phyloP scores from a whole-genome alignment of 2,329 filamentous ascomycete genomes.

The Trichophyton verrucosum region DNA sequence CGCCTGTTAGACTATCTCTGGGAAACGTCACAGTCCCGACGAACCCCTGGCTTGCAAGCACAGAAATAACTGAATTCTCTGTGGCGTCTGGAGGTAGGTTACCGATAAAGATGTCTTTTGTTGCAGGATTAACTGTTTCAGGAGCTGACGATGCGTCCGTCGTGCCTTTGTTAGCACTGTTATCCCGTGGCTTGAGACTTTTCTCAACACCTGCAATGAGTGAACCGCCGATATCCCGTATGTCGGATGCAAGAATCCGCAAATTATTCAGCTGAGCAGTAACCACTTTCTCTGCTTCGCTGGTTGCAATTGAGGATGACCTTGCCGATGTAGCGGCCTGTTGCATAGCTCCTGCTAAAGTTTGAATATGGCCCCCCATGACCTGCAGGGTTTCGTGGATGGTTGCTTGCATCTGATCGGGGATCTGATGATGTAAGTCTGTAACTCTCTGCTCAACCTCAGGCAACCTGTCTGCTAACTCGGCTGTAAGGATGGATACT shows the following conservation, averaged over 20 bases:
- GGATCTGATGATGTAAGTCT: conserved; percentile 25
- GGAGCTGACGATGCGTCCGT: background rate
- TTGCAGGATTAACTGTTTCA: conserved; percentile 1
- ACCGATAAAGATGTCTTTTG: conserved; percentile 27
- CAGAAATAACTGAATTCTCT: conserved; percentile 24
- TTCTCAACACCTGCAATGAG: conserved; percentile 28
- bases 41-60: conserved; percentile 29
- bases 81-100: conserved; percentile 30
- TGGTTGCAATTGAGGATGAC: conserved; percentile 25
- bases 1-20: conserved; percentile 21
- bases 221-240: conserved; percentile 29
- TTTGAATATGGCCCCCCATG: conserved; percentile 28
- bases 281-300: conserved; percentile 25
- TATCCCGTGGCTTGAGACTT: background rate
- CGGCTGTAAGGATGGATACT: conserved; percentile 26
- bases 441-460: conserved; percentile 28
- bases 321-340: conserved; percentile 26
- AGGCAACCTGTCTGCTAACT: conserved; percentile 25
- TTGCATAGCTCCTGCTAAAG: conserved; percentile 26
- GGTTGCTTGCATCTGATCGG: conserved; percentile 25
- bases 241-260: conserved; percentile 29
- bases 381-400: conserved; percentile 26
- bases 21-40: conserved; percentile 26
- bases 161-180: background rate
- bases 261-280: conserved; percentile 28